Conservation (phyloP, 2,329 filamentous ascomycete genomes). For the Colletotrichum agaves region DNA sequence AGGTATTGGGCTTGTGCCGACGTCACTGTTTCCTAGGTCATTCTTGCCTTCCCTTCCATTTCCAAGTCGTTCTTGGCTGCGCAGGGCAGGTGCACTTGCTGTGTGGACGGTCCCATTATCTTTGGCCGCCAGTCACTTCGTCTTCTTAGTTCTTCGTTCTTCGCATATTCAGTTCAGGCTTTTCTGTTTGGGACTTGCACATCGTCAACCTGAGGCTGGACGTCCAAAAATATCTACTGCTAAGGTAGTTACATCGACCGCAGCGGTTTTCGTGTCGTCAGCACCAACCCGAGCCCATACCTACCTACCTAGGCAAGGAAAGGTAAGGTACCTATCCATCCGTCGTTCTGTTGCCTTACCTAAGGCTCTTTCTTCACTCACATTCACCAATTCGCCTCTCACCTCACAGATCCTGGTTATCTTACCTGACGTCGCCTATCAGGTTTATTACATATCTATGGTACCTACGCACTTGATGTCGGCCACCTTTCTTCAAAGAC, state of each 20-base stretch:
- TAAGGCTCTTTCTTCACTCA: background rate
- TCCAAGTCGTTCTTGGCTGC: background rate
- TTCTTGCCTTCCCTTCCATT: background rate
- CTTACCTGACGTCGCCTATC: background rate
- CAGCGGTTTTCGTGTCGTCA: background rate
- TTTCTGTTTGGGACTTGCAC: background rate
- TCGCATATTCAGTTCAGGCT: background rate
- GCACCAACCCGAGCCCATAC: background rate
- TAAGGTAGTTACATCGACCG: background rate
- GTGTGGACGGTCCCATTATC: constrained; percentile 8
- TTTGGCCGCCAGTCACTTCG: constrained; percentile 13
- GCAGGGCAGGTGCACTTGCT: background rate
- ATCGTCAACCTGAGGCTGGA: constrained; percentile 23
- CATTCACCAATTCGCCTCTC: background rate
- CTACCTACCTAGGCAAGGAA: too few relatives aligned
- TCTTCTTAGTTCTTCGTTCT: background rate
- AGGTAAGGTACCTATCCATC: too few relatives aligned
- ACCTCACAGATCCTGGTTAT: background rate
- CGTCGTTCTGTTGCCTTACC: constrained; percentile 5
- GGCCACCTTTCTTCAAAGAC: background rate
- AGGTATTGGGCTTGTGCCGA: background rate
- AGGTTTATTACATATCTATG: background rate
- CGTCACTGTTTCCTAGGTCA: background rate
- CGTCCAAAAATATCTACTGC: background rate
- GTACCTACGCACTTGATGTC: background rate